Evolutionary conservation across 2,329 filamentous ascomycete genomes (phyloP).

Genomic region (Cladosporium sp.): DNA sequence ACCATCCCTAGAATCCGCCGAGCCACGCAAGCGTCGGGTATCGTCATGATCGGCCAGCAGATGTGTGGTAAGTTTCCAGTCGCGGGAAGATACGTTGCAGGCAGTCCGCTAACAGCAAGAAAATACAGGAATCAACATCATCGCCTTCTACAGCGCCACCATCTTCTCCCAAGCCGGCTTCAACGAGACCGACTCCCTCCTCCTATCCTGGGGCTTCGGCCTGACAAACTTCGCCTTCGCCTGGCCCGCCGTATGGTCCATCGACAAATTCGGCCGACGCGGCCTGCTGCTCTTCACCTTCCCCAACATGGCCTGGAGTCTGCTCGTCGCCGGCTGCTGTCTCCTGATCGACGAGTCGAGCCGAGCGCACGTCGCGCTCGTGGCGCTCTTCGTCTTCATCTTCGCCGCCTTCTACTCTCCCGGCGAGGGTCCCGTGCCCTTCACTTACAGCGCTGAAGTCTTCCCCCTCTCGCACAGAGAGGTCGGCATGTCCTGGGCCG

Average conservation of each 20-base stretch:
- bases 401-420: slow-evolving; percentile 43
- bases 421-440: slow-evolving; percentile 55
- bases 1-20: slow-evolving; percentile 65
- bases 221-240: slow-evolving; percentile 56
- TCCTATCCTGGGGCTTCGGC: slow-evolving; percentile 56
- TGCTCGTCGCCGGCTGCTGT: slow-evolving; percentile 48
- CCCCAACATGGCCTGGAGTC: slow-evolving; percentile 47
- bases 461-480: slow-evolving; percentile 68
- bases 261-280: slow-evolving; percentile 55
- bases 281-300: slow-evolving; percentile 47
- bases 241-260: slow-evolving; percentile 53
- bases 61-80: slow-evolving; percentile 52
- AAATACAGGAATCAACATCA: slow-evolving; percentile 11
- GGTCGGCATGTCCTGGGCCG: slow-evolving; percentile 66
- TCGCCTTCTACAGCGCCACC: slow-evolving; percentile 23
- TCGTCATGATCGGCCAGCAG: slow-evolving; percentile 70
- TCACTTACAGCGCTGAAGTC: slow-evolving; percentile 65
- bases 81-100: no score
- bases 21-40: slow-evolving; percentile 71
- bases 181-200: slow-evolving; percentile 41
- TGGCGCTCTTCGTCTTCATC: slow-evolving; percentile 55
- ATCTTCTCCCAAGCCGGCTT: slow-evolving; percentile 32
- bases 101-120: no score
- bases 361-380: slow-evolving; percentile 43
- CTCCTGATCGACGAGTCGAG: slow-evolving; percentile 45